Conservation (phyloP, 208 protist genomes). For the Crithidia brevicula region DNA sequence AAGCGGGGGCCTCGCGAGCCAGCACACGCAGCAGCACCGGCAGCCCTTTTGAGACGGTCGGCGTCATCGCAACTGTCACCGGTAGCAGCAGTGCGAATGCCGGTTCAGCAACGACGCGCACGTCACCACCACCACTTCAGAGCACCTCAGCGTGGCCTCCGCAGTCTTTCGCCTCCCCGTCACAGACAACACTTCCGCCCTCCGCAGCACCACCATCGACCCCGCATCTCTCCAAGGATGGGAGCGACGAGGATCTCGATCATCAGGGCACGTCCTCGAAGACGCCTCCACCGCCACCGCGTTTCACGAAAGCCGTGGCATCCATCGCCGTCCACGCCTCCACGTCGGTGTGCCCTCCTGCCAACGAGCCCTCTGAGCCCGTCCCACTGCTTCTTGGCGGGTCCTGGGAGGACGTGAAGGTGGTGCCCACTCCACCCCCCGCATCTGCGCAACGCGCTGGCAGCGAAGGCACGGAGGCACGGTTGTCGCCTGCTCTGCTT, state of each 20-base stretch:
- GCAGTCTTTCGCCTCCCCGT: too few relatives aligned
- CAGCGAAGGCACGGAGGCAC: too few relatives aligned
- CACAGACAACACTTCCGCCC: too few relatives aligned
- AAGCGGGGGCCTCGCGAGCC: background rate
- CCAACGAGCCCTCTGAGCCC: background rate
- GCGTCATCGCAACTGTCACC: background rate
- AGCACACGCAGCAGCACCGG: slow-evolving; percentile 7
- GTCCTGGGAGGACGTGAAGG: slow-evolving; percentile 21
- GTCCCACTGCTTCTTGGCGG: background rate
- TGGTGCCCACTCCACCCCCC: background rate
- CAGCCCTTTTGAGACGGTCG: slow-evolving; percentile 19
- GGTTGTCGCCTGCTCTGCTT: background rate
- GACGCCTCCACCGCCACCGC: background rate
- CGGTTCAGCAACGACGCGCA: too few relatives aligned
- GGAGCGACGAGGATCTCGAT: too few relatives aligned
- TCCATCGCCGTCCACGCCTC: background rate
- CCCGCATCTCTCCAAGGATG: too few relatives aligned
- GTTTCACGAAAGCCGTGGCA: too few relatives aligned
- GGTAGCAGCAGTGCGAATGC: background rate
- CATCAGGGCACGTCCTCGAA: background rate
- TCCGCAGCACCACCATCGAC: too few relatives aligned
- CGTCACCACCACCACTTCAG: background rate
- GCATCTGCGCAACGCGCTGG: too few relatives aligned
- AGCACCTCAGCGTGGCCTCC: too few relatives aligned
- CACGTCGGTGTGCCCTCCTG: background rate